Evolutionary conservation across 345 rosid species (phyloP), one percentile per base, ranked within the genome.

Genomic region (Eutrema heterophyllum): DNA sequence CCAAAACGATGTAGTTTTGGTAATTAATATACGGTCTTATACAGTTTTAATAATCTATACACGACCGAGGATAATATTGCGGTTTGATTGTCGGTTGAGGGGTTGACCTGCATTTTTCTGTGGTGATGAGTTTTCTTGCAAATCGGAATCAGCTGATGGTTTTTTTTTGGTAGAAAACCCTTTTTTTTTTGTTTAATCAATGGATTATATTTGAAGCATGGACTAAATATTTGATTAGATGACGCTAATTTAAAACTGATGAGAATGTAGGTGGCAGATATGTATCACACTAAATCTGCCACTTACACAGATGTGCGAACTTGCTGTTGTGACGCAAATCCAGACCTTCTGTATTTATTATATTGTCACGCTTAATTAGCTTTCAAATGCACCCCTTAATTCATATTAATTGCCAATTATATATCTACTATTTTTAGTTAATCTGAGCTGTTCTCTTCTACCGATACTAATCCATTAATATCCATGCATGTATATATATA

Each of bases 221-320:
- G 49, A 67, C 44, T 16, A 29, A 73, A 30, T 29, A 46, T 57
- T n/a, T 56, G 67, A 66, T 66, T 56, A 66, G 29, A 39, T 9
- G 40, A 74, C 1, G 62, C 12, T 45, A 48, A 48, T 18, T 36
- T 41, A 13, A 50, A 67, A 13, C 16, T 6, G 21, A 58, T 57
- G 35, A 38, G 29, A 40, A 10, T 60, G 55, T 9, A 27, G 62
- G 68, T 77, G 80, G 80, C 72, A 71, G 56, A 77, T 72, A 77
- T 58, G 30, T 40, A 49, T 71, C 18, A 77, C 72, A 71, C 72
- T 33, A 71, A 64, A 65, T 57, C 57, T 39, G 80, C 27, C 80
- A 71, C 76, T 77, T 56, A 64, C 45, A 64, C 61, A 33, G 38
- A 55, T 38, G 49, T 56, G 62, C 67, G 35, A 56, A 26, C 61